Evolutionary conservation across 2,329 filamentous ascomycete genomes (phyloP).

Genomic region (Neofusicoccum kwambonambiense): DNA sequence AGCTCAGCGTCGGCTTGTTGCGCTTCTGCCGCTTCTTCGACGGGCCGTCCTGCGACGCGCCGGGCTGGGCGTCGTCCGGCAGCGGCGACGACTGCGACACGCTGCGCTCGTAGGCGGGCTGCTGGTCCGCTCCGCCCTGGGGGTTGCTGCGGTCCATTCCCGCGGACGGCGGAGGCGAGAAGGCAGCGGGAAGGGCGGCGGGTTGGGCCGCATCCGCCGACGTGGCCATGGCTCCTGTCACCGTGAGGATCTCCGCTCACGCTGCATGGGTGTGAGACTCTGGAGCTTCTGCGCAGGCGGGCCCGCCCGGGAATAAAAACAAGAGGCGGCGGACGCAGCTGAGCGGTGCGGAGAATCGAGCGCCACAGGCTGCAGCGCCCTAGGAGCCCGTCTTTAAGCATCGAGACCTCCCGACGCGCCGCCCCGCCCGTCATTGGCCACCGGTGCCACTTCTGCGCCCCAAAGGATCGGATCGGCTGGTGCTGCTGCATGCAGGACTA

Average conservation of each 20-base stretch:
- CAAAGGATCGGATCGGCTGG: neutral
- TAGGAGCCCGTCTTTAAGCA: neutral
- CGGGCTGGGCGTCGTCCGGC: neutral
- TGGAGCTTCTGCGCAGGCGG: neutral
- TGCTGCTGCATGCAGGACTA: neutral
- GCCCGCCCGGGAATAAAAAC: constrained; percentile 16
- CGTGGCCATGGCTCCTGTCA: constrained; percentile 15
- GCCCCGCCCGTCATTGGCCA: neutral
- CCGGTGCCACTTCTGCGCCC: no score
- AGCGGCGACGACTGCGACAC: neutral
- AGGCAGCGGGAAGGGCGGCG: neutral
- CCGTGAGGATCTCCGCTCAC: constrained; percentile 6
- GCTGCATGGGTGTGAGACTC: constrained; percentile 16
- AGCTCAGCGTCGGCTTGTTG: constrained; percentile 79
- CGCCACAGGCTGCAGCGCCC: neutral
- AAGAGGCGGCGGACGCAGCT: neutral
- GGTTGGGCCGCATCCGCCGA: neutral
- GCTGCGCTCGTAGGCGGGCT: neutral
- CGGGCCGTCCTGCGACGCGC: neutral
- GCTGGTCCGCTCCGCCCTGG: neutral
- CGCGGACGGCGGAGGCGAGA: neutral
- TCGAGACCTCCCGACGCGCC: neutral
- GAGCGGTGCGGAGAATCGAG: neutral
- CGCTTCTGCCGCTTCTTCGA: constrained; percentile 70
- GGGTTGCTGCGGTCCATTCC: neutral